These are phyloP conservation scores for Sarocladium brachiariae DNA, from an alignment of 2,329 filamentous ascomycete genomes.

Conservation along the genomic window DNA sequence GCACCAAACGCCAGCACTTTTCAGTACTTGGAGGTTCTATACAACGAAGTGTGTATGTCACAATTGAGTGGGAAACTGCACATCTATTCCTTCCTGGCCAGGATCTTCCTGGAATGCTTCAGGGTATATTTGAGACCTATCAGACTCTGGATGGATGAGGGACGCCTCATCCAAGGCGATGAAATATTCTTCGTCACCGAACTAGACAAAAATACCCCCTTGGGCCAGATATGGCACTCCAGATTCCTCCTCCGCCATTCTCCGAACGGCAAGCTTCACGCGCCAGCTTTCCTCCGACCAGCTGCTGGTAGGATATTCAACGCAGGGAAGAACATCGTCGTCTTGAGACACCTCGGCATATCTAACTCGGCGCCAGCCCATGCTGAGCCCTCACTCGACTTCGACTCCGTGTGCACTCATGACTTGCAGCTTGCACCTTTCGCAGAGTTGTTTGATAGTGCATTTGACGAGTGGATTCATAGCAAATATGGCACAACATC, in stretches of 20 bases:
- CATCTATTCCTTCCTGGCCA: constrained; percentile 57
- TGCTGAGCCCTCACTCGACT: constrained; percentile 45
- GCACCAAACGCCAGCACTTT: constrained; percentile 49
- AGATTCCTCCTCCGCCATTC: constrained; percentile 63
- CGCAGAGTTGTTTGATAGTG: constrained; percentile 62
- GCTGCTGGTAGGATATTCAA: constrained; percentile 70
- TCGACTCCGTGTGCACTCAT: constrained; percentile 46
- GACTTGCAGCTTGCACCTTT: constrained; percentile 55
- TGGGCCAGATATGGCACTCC: constrained; percentile 66
- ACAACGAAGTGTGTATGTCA: constrained; percentile 58
- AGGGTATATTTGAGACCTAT: constrained; percentile 76
- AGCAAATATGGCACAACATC: constrained; percentile 67
- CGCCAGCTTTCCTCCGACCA: constrained; percentile 68
- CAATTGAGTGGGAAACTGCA: constrained; percentile 61
- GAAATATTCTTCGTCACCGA: constrained; percentile 71
- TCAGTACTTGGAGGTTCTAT: constrained; percentile 72
- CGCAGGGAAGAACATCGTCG: constrained; percentile 80
- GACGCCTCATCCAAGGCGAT: constrained; percentile 58
- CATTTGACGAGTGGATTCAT: constrained; percentile 71
- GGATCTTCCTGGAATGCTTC: constrained; percentile 74
- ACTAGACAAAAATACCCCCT: constrained; percentile 43
- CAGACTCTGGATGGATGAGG: constrained; percentile 76
- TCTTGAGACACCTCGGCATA: constrained; percentile 66
- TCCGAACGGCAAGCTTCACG: constrained; percentile 53
- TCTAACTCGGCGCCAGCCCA: constrained; percentile 26